Conservation (phyloP, 805 yeast genomes). For the Candida maesae region DNA sequence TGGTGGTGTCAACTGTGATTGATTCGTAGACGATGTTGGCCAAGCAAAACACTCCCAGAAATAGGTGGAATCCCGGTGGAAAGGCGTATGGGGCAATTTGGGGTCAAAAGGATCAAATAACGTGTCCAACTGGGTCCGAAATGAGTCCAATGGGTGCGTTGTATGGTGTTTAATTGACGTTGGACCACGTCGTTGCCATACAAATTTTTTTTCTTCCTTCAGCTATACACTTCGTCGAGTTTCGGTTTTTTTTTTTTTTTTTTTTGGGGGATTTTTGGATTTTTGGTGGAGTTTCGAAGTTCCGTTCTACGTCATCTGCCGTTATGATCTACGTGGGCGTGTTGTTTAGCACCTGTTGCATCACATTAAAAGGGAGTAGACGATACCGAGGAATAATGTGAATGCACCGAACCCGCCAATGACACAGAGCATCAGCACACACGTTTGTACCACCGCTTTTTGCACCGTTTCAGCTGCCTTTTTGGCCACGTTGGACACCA, state of each 20-base stretch:
- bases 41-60: too few species aligned
- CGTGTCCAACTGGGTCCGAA: too few species aligned
- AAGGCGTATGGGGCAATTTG: too few species aligned
- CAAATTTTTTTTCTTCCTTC: not conserved
- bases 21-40: too few species aligned
- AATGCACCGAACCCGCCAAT: conserved; percentile 3
- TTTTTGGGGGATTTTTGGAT: not conserved
- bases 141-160: too few species aligned
- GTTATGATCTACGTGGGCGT: not conserved
- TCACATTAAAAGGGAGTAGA: conserved; percentile 11
- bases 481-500: not conserved
- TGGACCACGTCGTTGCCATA: too few species aligned
- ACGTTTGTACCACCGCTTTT: not conserved
- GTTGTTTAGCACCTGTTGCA: not conserved
- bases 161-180: too few species aligned
- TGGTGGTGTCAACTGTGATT: too few species aligned
- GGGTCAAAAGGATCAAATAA: too few species aligned
- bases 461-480: not conserved
- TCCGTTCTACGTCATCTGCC: too few species aligned
- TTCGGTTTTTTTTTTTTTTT: not conserved
- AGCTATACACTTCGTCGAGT: not conserved
- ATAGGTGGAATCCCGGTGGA: too few species aligned
- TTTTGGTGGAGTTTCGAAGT: too few species aligned
- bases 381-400: conserved; percentile 8
- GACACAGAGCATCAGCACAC: not conserved